These are phyloP conservation scores for Lasiosphaeria ovina DNA, from an alignment of 495 filamentous ascomycete genomes.

Conservation along the genomic window DNA sequence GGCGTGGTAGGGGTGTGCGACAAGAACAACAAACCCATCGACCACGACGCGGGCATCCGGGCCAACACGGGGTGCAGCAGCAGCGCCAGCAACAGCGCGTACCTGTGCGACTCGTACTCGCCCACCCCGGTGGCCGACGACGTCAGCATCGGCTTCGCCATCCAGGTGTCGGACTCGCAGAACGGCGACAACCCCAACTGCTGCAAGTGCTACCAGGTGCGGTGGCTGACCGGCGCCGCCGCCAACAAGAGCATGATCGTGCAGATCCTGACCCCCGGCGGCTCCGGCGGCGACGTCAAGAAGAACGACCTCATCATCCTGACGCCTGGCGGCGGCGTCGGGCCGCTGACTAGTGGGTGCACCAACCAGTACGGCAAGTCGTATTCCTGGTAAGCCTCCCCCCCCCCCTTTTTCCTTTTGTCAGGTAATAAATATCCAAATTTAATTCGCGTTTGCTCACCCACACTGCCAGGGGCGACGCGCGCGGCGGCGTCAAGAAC, in stretches of 20 bases:
- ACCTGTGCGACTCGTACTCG: slow-evolving; percentile 48
- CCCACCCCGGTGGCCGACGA: slow-evolving; percentile 45
- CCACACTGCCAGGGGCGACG: slow-evolving; percentile 41
- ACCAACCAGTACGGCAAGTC: slow-evolving; percentile 38
- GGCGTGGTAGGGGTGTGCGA: slow-evolving; percentile 45
- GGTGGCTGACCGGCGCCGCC: slow-evolving; percentile 24
- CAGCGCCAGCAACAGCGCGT: slow-evolving; percentile 33
- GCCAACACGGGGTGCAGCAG: slow-evolving; percentile 28
- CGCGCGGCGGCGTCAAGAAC: slow-evolving; percentile 46
- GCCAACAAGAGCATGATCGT: slow-evolving; percentile 53
- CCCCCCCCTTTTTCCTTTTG: slow-evolving; percentile 1
- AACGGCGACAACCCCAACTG: slow-evolving; percentile 35
- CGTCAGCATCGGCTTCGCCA: slow-evolving; percentile 50
- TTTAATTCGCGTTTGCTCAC: background rate
- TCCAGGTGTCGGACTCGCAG: slow-evolving; percentile 35
- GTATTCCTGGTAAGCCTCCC: slow-evolving; percentile 17
- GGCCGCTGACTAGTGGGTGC: slow-evolving; percentile 44
- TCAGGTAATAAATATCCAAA: background rate
- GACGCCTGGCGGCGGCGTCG: slow-evolving; percentile 54
- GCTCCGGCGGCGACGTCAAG: slow-evolving; percentile 38
- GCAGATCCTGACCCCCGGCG: slow-evolving; percentile 54
- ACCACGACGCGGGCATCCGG: slow-evolving; percentile 9
- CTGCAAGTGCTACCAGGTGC: slow-evolving; percentile 48
- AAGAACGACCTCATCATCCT: slow-evolving; percentile 51
- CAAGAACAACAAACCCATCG: slow-evolving; percentile 37